Percentiles rank a stretch among this genome's conserved stretches.
Evolutionary conservation across 805 yeast species (phyloP).

Genomic region (Pichia ethanolica): DNA sequence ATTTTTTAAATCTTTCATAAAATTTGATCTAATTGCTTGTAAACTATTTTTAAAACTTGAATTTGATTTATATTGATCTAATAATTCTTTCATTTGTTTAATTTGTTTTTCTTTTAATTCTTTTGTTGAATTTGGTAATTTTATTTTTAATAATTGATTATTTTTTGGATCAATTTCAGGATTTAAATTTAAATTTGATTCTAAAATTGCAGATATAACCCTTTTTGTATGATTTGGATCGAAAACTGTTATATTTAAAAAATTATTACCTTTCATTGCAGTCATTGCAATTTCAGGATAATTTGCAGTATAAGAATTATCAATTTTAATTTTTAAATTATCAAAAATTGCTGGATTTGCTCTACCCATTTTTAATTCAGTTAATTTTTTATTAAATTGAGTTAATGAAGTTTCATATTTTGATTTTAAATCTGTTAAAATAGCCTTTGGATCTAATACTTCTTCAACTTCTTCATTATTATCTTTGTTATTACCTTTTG

Average conservation of each 20-base stretch:
- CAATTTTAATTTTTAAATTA: conserved; percentile 42
- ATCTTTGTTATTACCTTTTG: conserved; percentile 5
- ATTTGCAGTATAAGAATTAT: conserved; percentile 35
- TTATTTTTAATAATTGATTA: conserved; percentile 64
- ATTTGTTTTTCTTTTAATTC: conserved; percentile 51
- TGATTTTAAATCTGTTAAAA: conserved; percentile 31
- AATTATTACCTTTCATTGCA: conserved; percentile 52
- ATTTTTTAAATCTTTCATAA: conserved; percentile 45
- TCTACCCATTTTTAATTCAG: conserved; percentile 62
- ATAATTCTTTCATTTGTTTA: conserved; percentile 57
- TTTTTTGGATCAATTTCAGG: conserved; percentile 73
- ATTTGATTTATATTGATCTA: conserved; percentile 55
- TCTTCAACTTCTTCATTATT: conserved; percentile 20
- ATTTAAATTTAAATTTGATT: conserved; percentile 62
- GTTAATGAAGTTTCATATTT: conserved; percentile 44
- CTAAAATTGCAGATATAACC: conserved; percentile 63
- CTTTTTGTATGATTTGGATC: conserved; percentile 70
- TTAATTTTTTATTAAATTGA: conserved; percentile 45
- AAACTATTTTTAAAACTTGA: conserved; percentile 40
- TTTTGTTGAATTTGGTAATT: conserved; percentile 67
- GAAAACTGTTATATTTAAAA: conserved; percentile 72
- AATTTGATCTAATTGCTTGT: conserved; percentile 49
- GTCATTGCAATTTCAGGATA: conserved; percentile 69
- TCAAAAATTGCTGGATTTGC: conserved; percentile 64
- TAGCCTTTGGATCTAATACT: conserved; percentile 27